These are phyloP conservation scores for Malbranchea cinnamomea DNA, from an alignment of 2,329 filamentous ascomycete species.

Conservation along the genomic window DNA sequence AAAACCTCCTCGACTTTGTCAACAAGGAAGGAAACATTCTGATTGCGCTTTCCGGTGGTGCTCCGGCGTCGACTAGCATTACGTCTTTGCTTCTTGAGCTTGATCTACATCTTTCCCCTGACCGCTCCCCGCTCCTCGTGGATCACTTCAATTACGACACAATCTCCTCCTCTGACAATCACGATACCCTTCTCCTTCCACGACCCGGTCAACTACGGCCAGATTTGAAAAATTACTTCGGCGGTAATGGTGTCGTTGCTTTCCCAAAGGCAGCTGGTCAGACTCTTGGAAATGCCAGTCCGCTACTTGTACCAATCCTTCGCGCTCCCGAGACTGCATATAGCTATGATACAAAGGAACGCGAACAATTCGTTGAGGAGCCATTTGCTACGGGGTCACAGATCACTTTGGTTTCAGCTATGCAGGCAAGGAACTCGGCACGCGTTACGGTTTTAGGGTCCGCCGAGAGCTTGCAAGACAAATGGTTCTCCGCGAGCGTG, in stretches of 20 bases:
- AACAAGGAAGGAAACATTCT: conserved; percentile 86
- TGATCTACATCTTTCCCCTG: conserved; percentile 73
- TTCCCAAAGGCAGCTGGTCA: conserved; percentile 72
- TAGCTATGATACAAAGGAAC: conserved; percentile 86
- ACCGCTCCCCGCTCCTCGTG: conserved; percentile 71
- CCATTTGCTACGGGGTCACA: conserved; percentile 74
- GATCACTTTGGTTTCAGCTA: conserved; percentile 64
- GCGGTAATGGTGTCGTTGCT: conserved; percentile 54
- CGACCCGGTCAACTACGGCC: conserved; percentile 49
- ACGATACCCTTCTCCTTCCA: conserved; percentile 74
- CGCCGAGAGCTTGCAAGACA: conserved; percentile 71
- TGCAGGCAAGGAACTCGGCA: conserved; percentile 89
- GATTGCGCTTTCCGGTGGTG: conserved; percentile 61
- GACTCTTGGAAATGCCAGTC: conserved; percentile 57
- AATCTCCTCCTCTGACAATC: conserved; percentile 58
- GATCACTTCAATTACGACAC: conserved; percentile 94
- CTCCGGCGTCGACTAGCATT: conserved; percentile 55
- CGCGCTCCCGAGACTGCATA: conserved; percentile 76
- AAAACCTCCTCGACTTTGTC: conserved; percentile 76
- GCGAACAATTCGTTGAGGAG: conserved; percentile 57
- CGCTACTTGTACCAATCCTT: conserved; percentile 67
- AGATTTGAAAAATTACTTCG: conserved; percentile 66
- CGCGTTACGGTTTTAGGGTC: conserved; percentile 75
- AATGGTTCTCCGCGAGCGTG: conserved; percentile 75
- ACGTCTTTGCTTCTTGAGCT: conserved; percentile 71